phyloP scores from a whole-genome alignment of 2,329 filamentous ascomycete species.

The Polychaeton citri region DNA sequence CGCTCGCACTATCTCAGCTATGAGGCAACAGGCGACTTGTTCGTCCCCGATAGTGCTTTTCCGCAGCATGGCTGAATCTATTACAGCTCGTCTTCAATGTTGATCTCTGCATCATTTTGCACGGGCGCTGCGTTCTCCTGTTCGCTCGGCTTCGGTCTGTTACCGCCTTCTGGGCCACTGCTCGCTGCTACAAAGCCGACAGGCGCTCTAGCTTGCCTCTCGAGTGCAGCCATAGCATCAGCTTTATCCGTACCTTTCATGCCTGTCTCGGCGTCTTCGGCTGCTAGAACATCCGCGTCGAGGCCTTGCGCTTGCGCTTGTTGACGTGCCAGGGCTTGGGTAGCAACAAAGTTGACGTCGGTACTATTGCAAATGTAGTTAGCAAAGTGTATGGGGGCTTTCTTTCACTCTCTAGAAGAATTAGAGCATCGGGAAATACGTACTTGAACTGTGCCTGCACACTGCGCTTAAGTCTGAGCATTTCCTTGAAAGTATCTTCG shows the following conservation, averaged over 20 bases:
- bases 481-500: conserved; percentile 98
- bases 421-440: conserved; percentile 13
- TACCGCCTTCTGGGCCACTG: conserved; percentile 31
- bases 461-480: conserved; percentile 93
- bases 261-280: conserved; percentile 26
- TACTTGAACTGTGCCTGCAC: conserved; percentile 95
- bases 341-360: conserved; percentile 96
- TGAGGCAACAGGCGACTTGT: too few relatives aligned
- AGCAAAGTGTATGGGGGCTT: background rate
- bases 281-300: conserved; percentile 28
- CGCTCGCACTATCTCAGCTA: too few relatives aligned
- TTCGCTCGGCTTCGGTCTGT: conserved; percentile 1
- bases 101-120: background rate
- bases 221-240: conserved; percentile 82
- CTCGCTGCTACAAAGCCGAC: conserved; percentile 84
- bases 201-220: conserved; percentile 76
- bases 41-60: too few relatives aligned
- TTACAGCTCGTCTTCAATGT: background rate
- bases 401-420: background rate
- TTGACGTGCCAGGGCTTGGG: conserved; percentile 79
- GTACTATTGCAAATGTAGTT: conserved; percentile 42
- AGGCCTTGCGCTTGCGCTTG: conserved; percentile 31
- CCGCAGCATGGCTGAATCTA: background rate
- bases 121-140: background rate
- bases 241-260: conserved; percentile 32